Base-by-base conservation (phyloP, 257 asterid genomes). In the Schizonepeta tenuifolia region DNA sequence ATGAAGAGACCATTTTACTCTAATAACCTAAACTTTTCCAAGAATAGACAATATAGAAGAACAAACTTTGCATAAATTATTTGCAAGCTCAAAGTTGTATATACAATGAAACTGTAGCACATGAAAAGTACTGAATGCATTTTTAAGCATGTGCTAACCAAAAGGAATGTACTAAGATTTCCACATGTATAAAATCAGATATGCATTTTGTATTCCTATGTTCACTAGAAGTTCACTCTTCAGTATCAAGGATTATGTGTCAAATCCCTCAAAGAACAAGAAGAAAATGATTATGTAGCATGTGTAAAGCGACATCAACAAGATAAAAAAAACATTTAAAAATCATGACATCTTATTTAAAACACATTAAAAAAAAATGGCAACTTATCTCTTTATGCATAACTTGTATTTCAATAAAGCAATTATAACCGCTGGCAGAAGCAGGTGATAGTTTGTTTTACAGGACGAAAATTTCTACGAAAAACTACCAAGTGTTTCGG, bases 1-100 rank as follows among this genome's bases (percentile, higher is more conserved):
- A 51, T 94, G 99, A 57, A 94, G 95, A 36, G 98, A 88, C 99
- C 99, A 94, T 76, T 94, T 94, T 51, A 91, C 98, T 75, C 99
- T 80, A 63, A 94, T 91, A 65, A 94, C 98, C 98, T 93, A 77
- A 21, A 77, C 67, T 58, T 46, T 46, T 8, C 35, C 62, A 3
- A 51, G 44, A 40, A 59, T 33, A 47, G 35, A 61, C 69, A 5
- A n/a, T 49, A 54, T 10, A 62, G 15, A 55, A 62, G 15, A 55
- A 43, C 15, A 63, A 28, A 21, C 35, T 57, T 40, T 66, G 43
- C 75, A 78, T 11, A 58, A 72, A 49, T 6, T 6, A 47, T 50
- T 41, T 62, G 46, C 28, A 18, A 40, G 40, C 26, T 55, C 46
- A 36, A 38, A 50, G 17, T 69, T 15, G 10, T 57, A 38, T 14